Evolutionary conservation across 768 basidiomycete genomes (phyloP).

Genomic region (Leccinum longicurvipes): DNA sequence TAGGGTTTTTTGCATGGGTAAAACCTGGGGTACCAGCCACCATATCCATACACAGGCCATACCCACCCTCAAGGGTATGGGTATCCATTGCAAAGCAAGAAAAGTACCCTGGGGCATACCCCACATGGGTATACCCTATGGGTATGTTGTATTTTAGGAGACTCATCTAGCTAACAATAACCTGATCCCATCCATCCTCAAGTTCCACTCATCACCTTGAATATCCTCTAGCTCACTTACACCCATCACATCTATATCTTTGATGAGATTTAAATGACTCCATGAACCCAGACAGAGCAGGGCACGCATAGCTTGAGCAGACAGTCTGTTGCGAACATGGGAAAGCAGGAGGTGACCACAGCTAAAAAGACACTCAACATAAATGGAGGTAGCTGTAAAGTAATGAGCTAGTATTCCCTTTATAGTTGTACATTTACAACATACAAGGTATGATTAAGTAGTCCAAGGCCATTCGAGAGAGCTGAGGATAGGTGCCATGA

Average conservation of each 20-base stretch:
- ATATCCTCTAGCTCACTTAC: neutral
- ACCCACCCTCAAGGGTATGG: too few species aligned
- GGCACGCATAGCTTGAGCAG: slow-evolving; percentile 22
- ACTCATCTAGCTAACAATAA: too few species aligned
- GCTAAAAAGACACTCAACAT: slow-evolving; percentile 32
- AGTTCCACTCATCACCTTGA: too few species aligned
- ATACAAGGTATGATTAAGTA: slow-evolving; percentile 3
- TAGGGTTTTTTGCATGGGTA: too few species aligned
- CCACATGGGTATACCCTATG: too few species aligned
- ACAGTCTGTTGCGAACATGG: slow-evolving; percentile 26
- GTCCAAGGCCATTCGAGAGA: slow-evolving; percentile 3
- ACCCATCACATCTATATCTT: slow-evolving; percentile 8
- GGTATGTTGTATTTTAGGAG: too few species aligned
- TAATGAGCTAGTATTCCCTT: neutral
- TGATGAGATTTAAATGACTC: slow-evolving; percentile 27
- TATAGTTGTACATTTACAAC: neutral
- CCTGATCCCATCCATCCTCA: too few species aligned
- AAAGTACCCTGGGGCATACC: too few species aligned
- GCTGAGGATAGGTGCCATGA: neutral
- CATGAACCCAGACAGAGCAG: slow-evolving; percentile 35
- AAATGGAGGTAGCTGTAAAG: slow-evolving; percentile 31
- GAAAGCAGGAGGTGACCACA: slow-evolving; percentile 25
- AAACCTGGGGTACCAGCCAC: too few species aligned
- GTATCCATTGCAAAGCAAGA: too few species aligned
- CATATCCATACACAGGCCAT: too few species aligned